Evolutionary conservation across 2,329 filamentous ascomycete genomes (phyloP).

Genomic region (Cryphonectria parasitica): DNA sequence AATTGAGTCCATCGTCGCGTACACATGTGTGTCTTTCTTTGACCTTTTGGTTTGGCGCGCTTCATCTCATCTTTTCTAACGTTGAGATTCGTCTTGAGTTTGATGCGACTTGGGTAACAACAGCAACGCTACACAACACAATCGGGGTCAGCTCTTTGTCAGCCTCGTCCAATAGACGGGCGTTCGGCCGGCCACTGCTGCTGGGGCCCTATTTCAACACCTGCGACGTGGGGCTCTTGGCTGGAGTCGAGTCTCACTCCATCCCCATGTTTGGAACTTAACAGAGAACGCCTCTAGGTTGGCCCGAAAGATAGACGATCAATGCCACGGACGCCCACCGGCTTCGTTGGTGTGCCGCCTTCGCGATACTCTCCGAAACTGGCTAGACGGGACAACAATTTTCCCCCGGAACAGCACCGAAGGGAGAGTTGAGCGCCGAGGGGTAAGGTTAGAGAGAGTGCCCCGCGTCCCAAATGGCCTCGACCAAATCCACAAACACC

Average conservation of each 20-base stretch:
- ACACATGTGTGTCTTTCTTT: not conserved
- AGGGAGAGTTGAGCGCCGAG: not conserved
- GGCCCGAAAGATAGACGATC: not conserved
- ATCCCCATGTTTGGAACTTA: not conserved
- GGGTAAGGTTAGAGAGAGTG: not conserved
- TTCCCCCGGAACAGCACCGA: not conserved
- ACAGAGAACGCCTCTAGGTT: not conserved
- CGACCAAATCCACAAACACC: not conserved
- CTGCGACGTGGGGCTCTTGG: not conserved
- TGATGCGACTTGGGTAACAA: not conserved
- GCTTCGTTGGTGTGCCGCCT: not conserved
- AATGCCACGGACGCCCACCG: not conserved
- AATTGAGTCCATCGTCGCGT: not conserved
- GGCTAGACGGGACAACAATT: not conserved
- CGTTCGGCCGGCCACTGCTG: not conserved
- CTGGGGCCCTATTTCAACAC: not conserved
- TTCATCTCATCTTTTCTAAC: slow-evolving; percentile 10
- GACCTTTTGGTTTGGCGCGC: slow-evolving; percentile 3
- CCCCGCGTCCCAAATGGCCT: not conserved
- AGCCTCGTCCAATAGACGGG: slow-evolving; percentile 1
- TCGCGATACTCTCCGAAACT: not conserved
- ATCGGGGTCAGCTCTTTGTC: not conserved
- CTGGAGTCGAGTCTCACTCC: not conserved
- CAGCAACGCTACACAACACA: not conserved
- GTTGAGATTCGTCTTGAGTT: slow-evolving; percentile 8